Conservation (phyloP, 1,284 basidiomycete genomes). For the Trichosporon coremiiforme region DNA sequence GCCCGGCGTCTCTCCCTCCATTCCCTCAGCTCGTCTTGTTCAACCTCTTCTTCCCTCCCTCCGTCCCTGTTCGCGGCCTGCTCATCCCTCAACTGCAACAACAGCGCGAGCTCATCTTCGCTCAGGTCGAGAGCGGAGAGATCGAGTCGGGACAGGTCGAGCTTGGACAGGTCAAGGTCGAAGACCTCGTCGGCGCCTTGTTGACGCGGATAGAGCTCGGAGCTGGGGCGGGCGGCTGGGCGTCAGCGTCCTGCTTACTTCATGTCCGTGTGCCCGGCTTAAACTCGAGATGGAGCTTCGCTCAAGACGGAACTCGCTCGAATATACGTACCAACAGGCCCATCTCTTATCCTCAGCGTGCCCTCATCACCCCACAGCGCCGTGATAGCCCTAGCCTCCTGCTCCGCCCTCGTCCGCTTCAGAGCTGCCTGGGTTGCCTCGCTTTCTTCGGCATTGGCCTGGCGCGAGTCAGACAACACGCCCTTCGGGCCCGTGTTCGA, state of each 20-base stretch:
- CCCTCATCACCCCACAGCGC: conserved; percentile 42
- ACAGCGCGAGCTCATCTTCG: not conserved
- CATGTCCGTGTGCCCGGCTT: too few species aligned
- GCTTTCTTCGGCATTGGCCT: conserved; percentile 23
- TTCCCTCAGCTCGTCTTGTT: conserved; percentile 27
- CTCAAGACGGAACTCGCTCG: too few species aligned
- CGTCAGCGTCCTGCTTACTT: too few species aligned
- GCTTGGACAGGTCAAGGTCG: not conserved
- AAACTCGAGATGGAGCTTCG: too few species aligned
- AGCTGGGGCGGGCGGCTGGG: not conserved
- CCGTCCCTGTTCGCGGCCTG: conserved; percentile 16
- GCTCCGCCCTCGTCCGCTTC: conserved; percentile 21
- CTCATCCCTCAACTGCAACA: not conserved
- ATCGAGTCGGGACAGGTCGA: conserved; percentile 1
- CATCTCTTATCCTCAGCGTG: conserved; percentile 18
- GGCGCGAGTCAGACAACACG: conserved; percentile 46
- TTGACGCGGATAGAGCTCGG: conserved; percentile 2
- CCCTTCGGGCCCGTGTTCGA: conserved; percentile 53
- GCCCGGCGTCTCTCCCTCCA: conserved; percentile 22
- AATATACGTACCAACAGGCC: not conserved
- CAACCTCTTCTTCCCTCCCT: conserved; percentile 27
- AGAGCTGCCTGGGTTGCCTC: conserved; percentile 20
- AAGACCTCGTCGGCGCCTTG: conserved; percentile 8
- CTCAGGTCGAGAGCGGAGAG: not conserved
- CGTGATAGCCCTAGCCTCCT: conserved; percentile 39